phyloP scores from a whole-genome alignment of 2,329 filamentous ascomycete genomes.

The Thielaviopsis punctulata region DNA sequence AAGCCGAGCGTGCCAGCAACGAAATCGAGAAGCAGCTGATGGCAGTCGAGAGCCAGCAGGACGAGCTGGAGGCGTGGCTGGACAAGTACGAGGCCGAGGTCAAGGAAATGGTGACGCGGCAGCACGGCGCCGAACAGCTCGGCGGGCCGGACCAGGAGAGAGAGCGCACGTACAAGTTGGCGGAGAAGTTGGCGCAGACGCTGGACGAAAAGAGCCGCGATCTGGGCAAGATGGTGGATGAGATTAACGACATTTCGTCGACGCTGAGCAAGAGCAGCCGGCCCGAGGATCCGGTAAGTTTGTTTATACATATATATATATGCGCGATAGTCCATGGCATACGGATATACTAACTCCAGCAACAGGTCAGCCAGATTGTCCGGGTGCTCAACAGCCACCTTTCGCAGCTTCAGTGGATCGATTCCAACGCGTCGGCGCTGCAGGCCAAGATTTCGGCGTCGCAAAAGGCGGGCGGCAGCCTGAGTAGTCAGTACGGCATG shows the following conservation, averaged over 20 bases:
- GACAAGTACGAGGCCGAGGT: conserved; percentile 86
- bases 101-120: conserved; percentile 68
- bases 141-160: conserved; percentile 88
- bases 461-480: conserved; percentile 56
- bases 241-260: conserved; percentile 87
- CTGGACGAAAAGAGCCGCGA: conserved; percentile 90
- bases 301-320: conserved; percentile 6
- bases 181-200: conserved; percentile 79
- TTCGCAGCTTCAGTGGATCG: conserved; percentile 82
- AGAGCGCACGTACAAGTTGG: conserved; percentile 88
- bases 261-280: conserved; percentile 79
- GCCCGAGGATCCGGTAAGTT: conserved; percentile 67
- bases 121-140: conserved; percentile 60
- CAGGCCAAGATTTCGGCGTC: conserved; percentile 69
- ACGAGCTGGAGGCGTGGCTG: conserved; percentile 74
- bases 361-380: conserved; percentile 80
- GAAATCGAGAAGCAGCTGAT: conserved; percentile 88
- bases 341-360: background rate
- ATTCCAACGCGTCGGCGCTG: conserved; percentile 63
- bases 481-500: conserved; percentile 39
- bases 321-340: background rate
- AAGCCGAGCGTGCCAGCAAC: conserved; percentile 79
- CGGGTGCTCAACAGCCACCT: conserved; percentile 88
- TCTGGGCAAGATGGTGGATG: conserved; percentile 89
- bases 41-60: conserved; percentile 80